Evolutionary conservation across 73 alveolate genomes (phyloP).

Genomic region (Uronychia binucleata): DNA sequence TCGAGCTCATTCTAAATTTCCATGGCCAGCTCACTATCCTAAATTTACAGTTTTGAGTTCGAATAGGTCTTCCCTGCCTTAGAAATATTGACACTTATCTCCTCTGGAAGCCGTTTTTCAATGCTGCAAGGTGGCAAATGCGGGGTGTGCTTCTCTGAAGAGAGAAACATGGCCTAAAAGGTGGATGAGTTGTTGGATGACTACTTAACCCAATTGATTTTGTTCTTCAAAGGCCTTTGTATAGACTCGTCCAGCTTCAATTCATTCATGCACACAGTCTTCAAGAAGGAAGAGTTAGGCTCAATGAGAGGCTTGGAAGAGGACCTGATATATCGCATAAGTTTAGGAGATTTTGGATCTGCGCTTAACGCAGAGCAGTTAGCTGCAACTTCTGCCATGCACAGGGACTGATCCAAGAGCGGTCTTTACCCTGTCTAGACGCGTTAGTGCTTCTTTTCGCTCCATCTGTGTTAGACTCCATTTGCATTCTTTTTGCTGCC

Average conservation of each 20-base stretch:
- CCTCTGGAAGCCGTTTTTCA: no score
- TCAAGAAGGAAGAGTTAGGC: not conserved
- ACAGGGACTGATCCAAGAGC: not conserved
- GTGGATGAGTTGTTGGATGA: no score
- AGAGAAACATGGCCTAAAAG: no score
- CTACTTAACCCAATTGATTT: no score
- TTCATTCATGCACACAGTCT: not conserved
- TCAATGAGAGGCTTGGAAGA: not conserved
- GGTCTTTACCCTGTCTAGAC: no score
- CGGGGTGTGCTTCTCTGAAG: no score
- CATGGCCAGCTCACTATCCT: not conserved
- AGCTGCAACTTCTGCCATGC: not conserved
- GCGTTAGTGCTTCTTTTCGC: no score
- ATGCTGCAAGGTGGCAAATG: no score
- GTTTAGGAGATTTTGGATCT: not conserved
- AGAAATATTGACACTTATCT: not conserved
- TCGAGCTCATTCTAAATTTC: not conserved
- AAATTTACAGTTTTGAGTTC: not conserved
- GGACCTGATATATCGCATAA: not conserved
- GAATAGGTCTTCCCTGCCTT: not conserved
- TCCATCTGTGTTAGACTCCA: no score
- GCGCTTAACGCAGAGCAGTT: not conserved
- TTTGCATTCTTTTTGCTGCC: no score
- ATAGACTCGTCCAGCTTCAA: no score
- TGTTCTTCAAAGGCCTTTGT: no score